A percentile compares a stretch with the other conserved stretches of the same genome.
Evolutionary conservation across 768 basidiomycete species (phyloP).

Genomic region (Multifurca ochricompacta): DNA sequence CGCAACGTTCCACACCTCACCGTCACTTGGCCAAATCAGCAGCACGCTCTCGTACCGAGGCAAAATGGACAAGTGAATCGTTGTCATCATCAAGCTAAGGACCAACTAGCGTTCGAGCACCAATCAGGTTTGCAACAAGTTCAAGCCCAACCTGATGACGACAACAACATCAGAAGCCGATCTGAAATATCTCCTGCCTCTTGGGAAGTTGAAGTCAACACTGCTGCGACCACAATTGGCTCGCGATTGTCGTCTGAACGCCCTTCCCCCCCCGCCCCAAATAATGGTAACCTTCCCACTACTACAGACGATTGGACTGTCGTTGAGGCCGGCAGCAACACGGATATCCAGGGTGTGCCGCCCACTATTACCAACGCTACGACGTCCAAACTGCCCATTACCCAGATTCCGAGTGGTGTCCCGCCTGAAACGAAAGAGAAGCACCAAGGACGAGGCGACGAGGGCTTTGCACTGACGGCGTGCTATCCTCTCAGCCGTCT

Average conservation of each 20-base stretch:
- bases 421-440: not conserved
- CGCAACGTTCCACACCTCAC: conserved; percentile 62
- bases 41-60: conserved; percentile 24
- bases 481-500: not conserved
- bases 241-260: conserved; percentile 4
- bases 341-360: not conserved
- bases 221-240: conserved; percentile 4
- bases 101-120: not conserved
- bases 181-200: not conserved
- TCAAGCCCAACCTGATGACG: not conserved
- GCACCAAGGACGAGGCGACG: not conserved
- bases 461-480: not conserved
- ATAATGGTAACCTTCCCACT: not conserved
- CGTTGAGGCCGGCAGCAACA: not conserved
- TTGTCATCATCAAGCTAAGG: conserved; percentile 8
- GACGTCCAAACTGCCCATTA: not conserved
- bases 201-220: not conserved
- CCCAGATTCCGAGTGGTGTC: not conserved
- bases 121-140: not conserved
- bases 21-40: conserved; percentile 74
- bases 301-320: conserved; percentile 9
- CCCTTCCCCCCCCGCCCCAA: conserved; percentile 1
- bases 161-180: not conserved
- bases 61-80: conserved; percentile 3
- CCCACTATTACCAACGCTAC: not conserved